phyloP scores from a whole-genome alignment of 352 stramenopile species.

The Globisporangium abappressorium region DNA sequence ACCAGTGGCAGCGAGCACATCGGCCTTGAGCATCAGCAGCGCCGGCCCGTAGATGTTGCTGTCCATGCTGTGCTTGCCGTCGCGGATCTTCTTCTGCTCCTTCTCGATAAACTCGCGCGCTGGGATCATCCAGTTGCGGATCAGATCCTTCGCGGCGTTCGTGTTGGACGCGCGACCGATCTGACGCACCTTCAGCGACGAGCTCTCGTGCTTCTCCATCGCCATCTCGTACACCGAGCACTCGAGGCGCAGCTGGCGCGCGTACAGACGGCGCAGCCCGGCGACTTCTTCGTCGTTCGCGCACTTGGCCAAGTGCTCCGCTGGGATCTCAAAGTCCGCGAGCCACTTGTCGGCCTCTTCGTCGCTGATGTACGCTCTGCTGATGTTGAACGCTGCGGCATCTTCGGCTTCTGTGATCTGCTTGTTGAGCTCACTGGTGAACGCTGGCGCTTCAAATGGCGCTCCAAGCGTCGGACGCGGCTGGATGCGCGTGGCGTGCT shows the following conservation, averaged over 20 bases:
- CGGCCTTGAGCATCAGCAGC: neutral
- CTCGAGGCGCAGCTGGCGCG: neutral
- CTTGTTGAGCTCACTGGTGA: neutral
- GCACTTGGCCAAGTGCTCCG: neutral
- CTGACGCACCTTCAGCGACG: neutral
- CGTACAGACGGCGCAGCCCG: neutral
- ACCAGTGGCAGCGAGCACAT: neutral
- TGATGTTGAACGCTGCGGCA: neutral
- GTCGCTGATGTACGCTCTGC: neutral
- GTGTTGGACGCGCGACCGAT: neutral
- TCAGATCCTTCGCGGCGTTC: neutral
- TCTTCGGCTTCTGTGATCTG: neutral
- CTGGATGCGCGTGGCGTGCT: neutral
- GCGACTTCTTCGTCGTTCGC: neutral
- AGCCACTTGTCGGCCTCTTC: neutral
- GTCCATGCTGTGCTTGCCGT: neutral
- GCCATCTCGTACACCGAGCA: neutral
- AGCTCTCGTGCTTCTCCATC: neutral
- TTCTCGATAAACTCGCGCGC: neutral
- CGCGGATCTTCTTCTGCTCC: neutral
- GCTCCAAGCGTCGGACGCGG: neutral
- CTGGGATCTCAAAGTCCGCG: neutral
- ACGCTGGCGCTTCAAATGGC: neutral
- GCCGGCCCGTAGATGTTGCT: neutral
- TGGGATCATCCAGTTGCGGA: neutral